Percentiles rank a stretch among this genome's conserved stretches.
Conservation (phyloP, 192 early-diverging fungal species). For the Backusella westeae region DNA sequence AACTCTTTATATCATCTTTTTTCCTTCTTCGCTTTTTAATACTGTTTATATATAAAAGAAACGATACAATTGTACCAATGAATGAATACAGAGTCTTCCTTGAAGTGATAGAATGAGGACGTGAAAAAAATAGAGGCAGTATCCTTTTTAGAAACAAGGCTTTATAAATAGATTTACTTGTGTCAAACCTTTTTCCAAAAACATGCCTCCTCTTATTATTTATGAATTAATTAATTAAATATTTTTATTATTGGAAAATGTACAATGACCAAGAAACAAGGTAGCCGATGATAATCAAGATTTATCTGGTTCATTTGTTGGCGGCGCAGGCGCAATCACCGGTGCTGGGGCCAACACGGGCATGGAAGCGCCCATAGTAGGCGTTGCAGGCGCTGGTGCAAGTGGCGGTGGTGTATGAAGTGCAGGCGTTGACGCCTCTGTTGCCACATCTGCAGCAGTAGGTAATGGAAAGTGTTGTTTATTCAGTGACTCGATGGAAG, state of each 20-base stretch:
- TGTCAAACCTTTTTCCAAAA: too few species aligned
- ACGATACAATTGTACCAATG: not conserved
- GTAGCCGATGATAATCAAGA: not conserved
- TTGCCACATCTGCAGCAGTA: not conserved
- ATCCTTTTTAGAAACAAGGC: too few species aligned
- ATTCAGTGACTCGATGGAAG: constrained; percentile 14
- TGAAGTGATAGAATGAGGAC: too few species aligned
- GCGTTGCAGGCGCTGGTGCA: not conserved
- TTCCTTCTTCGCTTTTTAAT: not conserved
- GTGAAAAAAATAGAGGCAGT: too few species aligned
- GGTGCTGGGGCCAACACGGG: not conserved
- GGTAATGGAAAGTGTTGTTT: constrained; percentile 2
- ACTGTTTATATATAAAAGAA: not conserved
- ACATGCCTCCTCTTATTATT: too few species aligned
- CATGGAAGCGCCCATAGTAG: not conserved
- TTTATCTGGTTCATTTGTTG: not conserved
- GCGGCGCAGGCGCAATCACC: not conserved
- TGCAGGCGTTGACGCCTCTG: not conserved
- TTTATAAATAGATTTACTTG: too few species aligned
- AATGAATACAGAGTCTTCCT: too few species aligned
- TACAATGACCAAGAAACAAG: not conserved
- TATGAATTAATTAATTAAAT: not conserved
- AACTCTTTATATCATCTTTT: not conserved
- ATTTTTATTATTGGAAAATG: not conserved
- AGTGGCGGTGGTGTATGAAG: not conserved